Percentiles rank a stretch among this genome's conserved stretches.
phyloP scores from a whole-genome alignment of 768 basidiomycete genomes.

The Lyophyllum semitale region DNA sequence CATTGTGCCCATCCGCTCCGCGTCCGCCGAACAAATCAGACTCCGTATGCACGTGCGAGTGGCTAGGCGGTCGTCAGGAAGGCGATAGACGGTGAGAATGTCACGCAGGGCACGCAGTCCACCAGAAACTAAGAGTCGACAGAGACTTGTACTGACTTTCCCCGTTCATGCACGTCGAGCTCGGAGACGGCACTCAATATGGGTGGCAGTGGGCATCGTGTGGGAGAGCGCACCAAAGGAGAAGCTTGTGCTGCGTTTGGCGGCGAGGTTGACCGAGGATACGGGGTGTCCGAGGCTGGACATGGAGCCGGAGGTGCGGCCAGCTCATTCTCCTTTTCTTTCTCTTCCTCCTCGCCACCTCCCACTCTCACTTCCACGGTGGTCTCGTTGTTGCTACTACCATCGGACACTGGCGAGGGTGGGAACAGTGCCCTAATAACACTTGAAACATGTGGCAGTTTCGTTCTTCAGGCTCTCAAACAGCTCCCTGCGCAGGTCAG shows the following conservation, averaged over 20 bases:
- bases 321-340: slow-evolving; percentile 51
- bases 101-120: slow-evolving; percentile 31
- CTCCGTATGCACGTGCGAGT: slow-evolving; percentile 16
- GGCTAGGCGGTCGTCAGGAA: slow-evolving; percentile 31
- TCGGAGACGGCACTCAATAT: no score
- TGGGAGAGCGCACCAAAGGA: slow-evolving; percentile 45
- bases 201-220: no score
- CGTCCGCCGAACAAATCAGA: no score
- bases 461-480: slow-evolving; percentile 55
- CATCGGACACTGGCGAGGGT: slow-evolving; percentile 56
- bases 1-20: no score
- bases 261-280: slow-evolving; percentile 44
- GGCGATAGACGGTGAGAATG: slow-evolving; percentile 21
- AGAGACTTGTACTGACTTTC: no score
- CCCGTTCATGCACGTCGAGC: no score
- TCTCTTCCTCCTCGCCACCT: slow-evolving; percentile 36
- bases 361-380: slow-evolving; percentile 21
- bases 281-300: slow-evolving; percentile 83
- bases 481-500: slow-evolving; percentile 62
- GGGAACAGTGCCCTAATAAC: slow-evolving; percentile 77
- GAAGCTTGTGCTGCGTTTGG: slow-evolving; percentile 36
- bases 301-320: slow-evolving; percentile 78
- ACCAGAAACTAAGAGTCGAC: no score
- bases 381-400: slow-evolving; percentile 29
- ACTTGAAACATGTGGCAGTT: slow-evolving; percentile 49